phyloP scores from a whole-genome alignment of 2,329 filamentous ascomycete genomes.

The Paraconiothyrium brasiliense region DNA sequence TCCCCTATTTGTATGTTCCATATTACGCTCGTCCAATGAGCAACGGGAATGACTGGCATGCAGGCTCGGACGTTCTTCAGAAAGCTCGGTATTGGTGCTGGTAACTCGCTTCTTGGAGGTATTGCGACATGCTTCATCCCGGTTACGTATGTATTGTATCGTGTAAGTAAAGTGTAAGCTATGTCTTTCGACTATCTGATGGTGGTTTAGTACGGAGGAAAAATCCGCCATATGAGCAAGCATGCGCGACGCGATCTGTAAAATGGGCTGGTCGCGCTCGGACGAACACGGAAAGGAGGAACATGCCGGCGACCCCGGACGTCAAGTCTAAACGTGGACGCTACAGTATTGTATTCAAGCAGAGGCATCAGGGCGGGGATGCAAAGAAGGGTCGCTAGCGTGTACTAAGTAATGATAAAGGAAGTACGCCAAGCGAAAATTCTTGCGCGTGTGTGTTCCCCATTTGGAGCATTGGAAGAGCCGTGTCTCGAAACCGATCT shows the following conservation, averaged over 20 bases:
- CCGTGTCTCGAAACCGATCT: too few relatives aligned
- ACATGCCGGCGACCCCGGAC: too few relatives aligned
- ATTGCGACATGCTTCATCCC: slow-evolving; percentile 23
- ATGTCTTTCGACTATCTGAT: not conserved
- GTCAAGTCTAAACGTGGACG: too few relatives aligned
- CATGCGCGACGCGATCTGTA: slow-evolving; percentile 19
- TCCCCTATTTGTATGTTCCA: slow-evolving; percentile 47
- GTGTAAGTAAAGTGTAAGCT: slow-evolving; percentile 13
- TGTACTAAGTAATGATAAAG: too few relatives aligned
- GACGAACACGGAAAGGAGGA: too few relatives aligned
- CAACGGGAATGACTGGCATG: not conserved
- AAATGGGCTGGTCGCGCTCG: not conserved
- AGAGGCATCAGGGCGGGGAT: too few relatives aligned
- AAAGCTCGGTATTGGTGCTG: slow-evolving; percentile 20
- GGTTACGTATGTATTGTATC: slow-evolving; percentile 19
- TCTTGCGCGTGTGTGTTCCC: too few relatives aligned
- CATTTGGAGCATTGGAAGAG: too few relatives aligned
- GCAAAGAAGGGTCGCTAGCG: too few relatives aligned
- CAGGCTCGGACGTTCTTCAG: slow-evolving; percentile 21
- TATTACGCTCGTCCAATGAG: not conserved
- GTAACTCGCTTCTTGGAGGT: slow-evolving; percentile 25
- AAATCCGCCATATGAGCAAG: slow-evolving; percentile 22
- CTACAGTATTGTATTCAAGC: too few relatives aligned
- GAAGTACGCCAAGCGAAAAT: too few relatives aligned
- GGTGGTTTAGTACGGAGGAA: slow-evolving; percentile 17